Conservation (phyloP, 257 asterid genomes). For the Apocynum venetum region DNA sequence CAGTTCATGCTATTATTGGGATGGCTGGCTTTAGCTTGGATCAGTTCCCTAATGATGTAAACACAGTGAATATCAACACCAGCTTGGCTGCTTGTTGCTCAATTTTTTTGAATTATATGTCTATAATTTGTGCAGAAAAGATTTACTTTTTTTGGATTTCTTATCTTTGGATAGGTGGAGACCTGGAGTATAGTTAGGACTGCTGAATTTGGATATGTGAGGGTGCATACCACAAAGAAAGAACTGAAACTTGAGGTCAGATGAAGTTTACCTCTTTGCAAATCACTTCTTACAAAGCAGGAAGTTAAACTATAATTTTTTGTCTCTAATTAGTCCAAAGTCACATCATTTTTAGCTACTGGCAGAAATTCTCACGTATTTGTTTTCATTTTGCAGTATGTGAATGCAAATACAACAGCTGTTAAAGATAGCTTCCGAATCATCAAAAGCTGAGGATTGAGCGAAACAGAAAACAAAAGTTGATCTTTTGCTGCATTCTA, state of each 20-base stretch:
- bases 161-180: slow-evolving; percentile 33
- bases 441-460: slow-evolving; percentile 27
- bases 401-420: slow-evolving; percentile 48
- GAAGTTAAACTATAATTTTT: no score
- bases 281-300: no score
- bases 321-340: background rate
- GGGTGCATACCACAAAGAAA: slow-evolving; percentile 45
- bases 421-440: slow-evolving; percentile 55
- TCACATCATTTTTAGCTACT: background rate
- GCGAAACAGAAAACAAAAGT: background rate
- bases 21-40: slow-evolving; percentile 89
- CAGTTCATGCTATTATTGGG: slow-evolving; percentile 76
- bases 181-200: slow-evolving; percentile 61
- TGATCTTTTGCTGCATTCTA: background rate
- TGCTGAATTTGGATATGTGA: slow-evolving; percentile 57
- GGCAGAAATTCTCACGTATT: background rate
- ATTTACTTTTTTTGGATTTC: background rate
- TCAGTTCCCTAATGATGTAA: slow-evolving; percentile 37
- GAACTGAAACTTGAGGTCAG: slow-evolving; percentile 63
- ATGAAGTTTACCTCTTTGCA: background rate
- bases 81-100: no score
- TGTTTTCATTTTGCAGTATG: slow-evolving; percentile 40
- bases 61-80: no score
- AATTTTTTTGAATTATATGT: no score
- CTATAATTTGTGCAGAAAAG: no score